Conservation (phyloP, 2,329 filamentous ascomycete genomes). For the Calonectria hongkongensis region DNA sequence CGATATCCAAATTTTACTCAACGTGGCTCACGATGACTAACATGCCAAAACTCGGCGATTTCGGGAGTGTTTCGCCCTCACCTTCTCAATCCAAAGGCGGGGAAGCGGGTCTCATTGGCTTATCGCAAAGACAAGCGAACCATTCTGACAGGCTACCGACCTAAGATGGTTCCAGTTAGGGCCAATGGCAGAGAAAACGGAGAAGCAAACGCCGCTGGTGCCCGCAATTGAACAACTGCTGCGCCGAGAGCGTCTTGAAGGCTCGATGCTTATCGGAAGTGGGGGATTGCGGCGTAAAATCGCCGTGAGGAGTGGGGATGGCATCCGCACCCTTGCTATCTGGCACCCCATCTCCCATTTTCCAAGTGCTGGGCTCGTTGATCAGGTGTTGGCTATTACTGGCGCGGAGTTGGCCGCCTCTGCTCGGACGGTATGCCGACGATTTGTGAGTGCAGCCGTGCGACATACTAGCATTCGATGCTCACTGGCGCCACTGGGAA, state of each 20-base stretch:
- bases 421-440: slow-evolving; percentile 18
- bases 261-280: slow-evolving; percentile 30
- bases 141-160: slow-evolving; percentile 21
- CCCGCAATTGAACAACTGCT: background rate
- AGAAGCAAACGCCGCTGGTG: background rate
- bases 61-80: slow-evolving; percentile 12
- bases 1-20: background rate
- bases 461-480: slow-evolving; percentile 7
- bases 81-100: slow-evolving; percentile 5
- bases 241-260: background rate
- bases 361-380: slow-evolving; percentile 6
- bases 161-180: slow-evolving; percentile 24
- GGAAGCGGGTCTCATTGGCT: slow-evolving; percentile 24
- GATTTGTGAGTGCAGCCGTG: slow-evolving; percentile 2
- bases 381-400: slow-evolving; percentile 10
- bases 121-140: slow-evolving; percentile 22
- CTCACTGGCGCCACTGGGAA: slow-evolving; percentile 22
- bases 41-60: background rate
- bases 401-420: slow-evolving; percentile 37
- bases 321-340: slow-evolving; percentile 23
- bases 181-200: background rate
- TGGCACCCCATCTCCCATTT: slow-evolving; percentile 38
- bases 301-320: slow-evolving; percentile 22
- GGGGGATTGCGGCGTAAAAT: slow-evolving; percentile 31
- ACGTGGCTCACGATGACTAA: background rate